These are phyloP conservation scores for Ceratobasidium sp. DNA, from an alignment of 1,284 basidiomycete species.

Conservation along the genomic window DNA sequence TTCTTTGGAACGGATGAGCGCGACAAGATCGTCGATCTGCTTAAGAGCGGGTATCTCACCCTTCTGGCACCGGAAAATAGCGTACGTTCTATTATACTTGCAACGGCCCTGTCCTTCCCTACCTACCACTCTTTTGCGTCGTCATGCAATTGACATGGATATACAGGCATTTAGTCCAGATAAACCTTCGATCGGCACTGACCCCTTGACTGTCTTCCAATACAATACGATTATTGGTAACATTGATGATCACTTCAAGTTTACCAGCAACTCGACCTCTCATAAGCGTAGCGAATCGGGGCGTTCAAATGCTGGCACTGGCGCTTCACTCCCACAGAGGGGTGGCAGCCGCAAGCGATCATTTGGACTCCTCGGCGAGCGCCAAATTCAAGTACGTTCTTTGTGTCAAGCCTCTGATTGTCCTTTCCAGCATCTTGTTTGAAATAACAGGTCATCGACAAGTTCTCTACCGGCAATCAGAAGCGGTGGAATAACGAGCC, in stretches of 20 bases:
- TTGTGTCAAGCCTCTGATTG: neutral
- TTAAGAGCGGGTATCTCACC: neutral
- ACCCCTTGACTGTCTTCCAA: neutral
- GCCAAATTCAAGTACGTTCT: neutral
- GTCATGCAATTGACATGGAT: neutral
- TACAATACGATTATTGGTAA: neutral
- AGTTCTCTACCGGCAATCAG: neutral
- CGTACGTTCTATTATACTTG: neutral
- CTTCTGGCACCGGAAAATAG: neutral
- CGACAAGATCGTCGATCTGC: neutral
- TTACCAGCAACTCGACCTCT: neutral
- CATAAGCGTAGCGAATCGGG: too few species aligned
- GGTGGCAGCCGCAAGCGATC: neutral
- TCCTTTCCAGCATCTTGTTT: neutral
- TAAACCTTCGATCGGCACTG: neutral
- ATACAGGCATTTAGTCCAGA: neutral
- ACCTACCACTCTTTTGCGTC: neutral
- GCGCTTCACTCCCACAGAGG: too few species aligned
- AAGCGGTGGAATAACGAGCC: conserved; percentile 8
- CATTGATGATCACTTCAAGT: neutral
- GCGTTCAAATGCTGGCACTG: too few species aligned
- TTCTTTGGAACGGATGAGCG: too few species aligned
- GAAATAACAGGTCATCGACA: neutral
- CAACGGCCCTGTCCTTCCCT: too few species aligned
- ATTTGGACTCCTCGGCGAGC: neutral